Base-by-base conservation (phyloP, 805 yeast genomes). In the Diddensiella transvaalensis region DNA sequence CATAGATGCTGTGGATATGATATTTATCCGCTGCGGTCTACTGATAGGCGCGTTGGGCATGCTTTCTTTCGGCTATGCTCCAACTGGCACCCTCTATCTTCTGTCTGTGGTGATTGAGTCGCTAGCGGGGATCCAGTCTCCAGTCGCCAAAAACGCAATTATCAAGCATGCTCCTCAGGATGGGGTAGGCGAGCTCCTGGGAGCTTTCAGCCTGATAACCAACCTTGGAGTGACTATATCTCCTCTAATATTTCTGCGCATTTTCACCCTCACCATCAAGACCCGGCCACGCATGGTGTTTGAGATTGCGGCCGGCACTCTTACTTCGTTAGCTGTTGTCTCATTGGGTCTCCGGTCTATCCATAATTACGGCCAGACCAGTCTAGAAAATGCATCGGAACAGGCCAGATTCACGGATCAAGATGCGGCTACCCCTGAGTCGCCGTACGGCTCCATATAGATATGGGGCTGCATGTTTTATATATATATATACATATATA, bases 111-210 rank as follows among this genome's bases (percentile, higher is more conserved):
- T 46, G 3, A 37, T 51, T 30, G 55, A 54, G 30, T 45, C 60
- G 11, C 42, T 58, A 8, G 59, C 59, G 2, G 53, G 50, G 4
- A 44, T 57, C n/a, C 51, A 42, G 21, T 42, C 50, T n/a, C 63
- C 63, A 3, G 50, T 58, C 2, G 21, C 57, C 19, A 56, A 56
- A 42, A 49, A 49, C 37, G 54, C 57, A 5, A 37, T 60, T 13
- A 54, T 59, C 48, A 60, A 60, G 47, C 52, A 59, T 38, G 52
- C 58, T 5, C 53, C 52, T 22, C 44, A 37, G 36, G 52, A 50
- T 19, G 44, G 51, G n/a, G 44, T 60, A n/a, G 64, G 64, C 2
- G 59, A 54, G 38, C 51, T 58, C 22, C 47, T 60, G 13, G 64
- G 63, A 4, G 63, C 60, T 1, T 30, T 56, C 22, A 50, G 56